These are phyloP conservation scores for Pilaira anomala DNA, from an alignment of 192 early-diverging fungal species.

Conservation along the genomic window DNA sequence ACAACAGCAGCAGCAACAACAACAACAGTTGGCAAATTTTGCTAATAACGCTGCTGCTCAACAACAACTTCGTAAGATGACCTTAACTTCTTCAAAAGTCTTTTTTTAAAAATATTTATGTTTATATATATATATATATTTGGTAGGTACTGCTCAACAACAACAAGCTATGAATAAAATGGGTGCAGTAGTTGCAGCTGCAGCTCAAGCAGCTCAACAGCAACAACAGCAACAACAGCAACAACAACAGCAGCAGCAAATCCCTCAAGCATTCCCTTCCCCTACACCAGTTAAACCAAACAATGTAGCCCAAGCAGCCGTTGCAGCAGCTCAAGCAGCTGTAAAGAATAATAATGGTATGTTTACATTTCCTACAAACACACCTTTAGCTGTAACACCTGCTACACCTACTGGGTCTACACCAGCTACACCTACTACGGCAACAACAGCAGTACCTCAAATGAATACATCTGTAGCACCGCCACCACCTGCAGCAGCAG, in stretches of 20 bases:
- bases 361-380: constrained; percentile 5
- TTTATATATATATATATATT: background rate
- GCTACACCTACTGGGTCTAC: background rate
- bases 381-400: background rate
- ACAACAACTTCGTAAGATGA: constrained; percentile 1
- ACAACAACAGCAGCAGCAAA: constrained; percentile 17
- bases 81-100: background rate
- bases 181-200: background rate
- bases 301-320: background rate
- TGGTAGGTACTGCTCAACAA: constrained; percentile 2
- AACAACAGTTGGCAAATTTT: constrained; percentile 13
- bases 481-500: background rate
- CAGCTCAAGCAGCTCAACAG: background rate
- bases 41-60: background rate
- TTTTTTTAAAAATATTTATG: background rate
- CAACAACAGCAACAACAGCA: constrained; percentile 6
- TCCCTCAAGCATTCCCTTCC: background rate
- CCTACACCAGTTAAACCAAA: background rate
- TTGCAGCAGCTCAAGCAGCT: background rate
- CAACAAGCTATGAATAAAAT: constrained; percentile 6
- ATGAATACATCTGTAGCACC: background rate
- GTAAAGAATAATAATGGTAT: constrained; percentile 1
- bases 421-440: constrained; percentile 2
- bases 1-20: constrained; percentile 5
- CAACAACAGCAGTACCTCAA: constrained; percentile 15